These are phyloP conservation scores for Parafenestella ontariensis DNA, from an alignment of 2,329 filamentous ascomycete genomes.

Conservation along the genomic window DNA sequence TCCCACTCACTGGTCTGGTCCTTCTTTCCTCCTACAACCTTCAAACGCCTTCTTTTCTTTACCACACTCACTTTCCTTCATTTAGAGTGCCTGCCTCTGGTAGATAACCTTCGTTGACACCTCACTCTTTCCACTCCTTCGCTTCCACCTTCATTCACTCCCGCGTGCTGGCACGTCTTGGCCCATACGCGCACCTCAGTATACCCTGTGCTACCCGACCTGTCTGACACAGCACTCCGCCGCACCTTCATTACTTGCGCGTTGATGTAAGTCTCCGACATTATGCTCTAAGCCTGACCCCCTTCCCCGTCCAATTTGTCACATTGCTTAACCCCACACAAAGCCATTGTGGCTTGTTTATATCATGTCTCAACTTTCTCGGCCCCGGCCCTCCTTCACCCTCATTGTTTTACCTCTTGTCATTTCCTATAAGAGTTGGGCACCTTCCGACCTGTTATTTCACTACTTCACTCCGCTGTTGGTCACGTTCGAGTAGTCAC, in stretches of 20 bases:
- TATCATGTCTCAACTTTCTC: slow-evolving; percentile 16
- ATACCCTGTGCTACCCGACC: slow-evolving; percentile 13
- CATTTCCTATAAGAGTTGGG: slow-evolving; percentile 18
- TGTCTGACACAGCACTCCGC: slow-evolving; percentile 33
- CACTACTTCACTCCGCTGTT: slow-evolving; percentile 14
- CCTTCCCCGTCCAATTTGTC: slow-evolving; percentile 1
- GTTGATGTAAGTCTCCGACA: slow-evolving; percentile 44
- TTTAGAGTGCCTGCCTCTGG: slow-evolving; percentile 31
- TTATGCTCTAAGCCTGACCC: slow-evolving; percentile 23
- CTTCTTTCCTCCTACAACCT: slow-evolving; percentile 26
- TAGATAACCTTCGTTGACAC: background rate
- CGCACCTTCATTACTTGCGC: slow-evolving; percentile 38
- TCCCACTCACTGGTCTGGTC: slow-evolving; percentile 18
- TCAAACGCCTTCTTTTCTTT: slow-evolving; percentile 24
- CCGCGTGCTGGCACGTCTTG: slow-evolving; percentile 51
- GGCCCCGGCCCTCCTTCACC: slow-evolving; percentile 13
- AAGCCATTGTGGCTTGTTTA: slow-evolving; percentile 16
- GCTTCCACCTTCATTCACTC: slow-evolving; percentile 19
- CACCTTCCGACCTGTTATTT: slow-evolving; percentile 16
- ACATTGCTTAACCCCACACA: slow-evolving; percentile 22
- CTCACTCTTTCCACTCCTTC: slow-evolving; percentile 14
- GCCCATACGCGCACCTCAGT: slow-evolving; percentile 38
- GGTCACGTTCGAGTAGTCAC: slow-evolving; percentile 15
- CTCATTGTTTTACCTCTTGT: slow-evolving; percentile 8
- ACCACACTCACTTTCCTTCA: slow-evolving; percentile 32